Evolutionary conservation across 164 flowering plant species (phyloP).

Genomic region (Berberis thunbergii): DNA sequence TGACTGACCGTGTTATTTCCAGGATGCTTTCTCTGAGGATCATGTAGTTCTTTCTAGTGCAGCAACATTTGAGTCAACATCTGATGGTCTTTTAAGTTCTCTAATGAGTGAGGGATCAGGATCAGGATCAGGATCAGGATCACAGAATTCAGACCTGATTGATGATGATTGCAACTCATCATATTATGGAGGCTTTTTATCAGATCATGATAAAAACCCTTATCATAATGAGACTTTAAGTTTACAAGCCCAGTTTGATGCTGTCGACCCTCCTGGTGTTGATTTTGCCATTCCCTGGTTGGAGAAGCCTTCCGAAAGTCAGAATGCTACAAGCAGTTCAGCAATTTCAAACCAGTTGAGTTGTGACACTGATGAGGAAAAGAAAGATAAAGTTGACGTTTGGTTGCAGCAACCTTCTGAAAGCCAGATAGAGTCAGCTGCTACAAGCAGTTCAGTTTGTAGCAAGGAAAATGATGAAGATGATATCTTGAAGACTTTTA

Average conservation of each 20-base stretch:
- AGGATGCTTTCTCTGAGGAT: constrained; percentile 9
- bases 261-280: constrained; percentile 9
- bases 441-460: constrained; percentile 10
- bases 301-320: constrained; percentile 4
- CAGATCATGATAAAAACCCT: background rate
- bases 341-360: constrained; percentile 2
- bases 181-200: background rate
- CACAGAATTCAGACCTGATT: background rate
- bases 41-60: background rate
- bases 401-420: constrained; percentile 28
- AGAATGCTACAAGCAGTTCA: constrained; percentile 14
- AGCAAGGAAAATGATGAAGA: constrained; percentile 15
- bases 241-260: constrained; percentile 15
- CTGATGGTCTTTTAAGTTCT: background rate
- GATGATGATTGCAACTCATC: background rate
- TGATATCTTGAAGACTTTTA: constrained; percentile 31
- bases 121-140: too few species aligned
- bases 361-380: constrained; percentile 1
- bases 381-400: constrained; percentile 9
- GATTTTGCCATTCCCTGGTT: constrained; percentile 12
- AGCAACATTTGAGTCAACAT: background rate
- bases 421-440: constrained; percentile 7
- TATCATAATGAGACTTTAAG: background rate
- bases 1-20: background rate
- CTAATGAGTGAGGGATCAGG: background rate